A percentile compares a stretch with the other conserved stretches of the same genome.
phyloP scores from a whole-genome alignment of 139 green algal species.

The Micractinium sp. region DNA sequence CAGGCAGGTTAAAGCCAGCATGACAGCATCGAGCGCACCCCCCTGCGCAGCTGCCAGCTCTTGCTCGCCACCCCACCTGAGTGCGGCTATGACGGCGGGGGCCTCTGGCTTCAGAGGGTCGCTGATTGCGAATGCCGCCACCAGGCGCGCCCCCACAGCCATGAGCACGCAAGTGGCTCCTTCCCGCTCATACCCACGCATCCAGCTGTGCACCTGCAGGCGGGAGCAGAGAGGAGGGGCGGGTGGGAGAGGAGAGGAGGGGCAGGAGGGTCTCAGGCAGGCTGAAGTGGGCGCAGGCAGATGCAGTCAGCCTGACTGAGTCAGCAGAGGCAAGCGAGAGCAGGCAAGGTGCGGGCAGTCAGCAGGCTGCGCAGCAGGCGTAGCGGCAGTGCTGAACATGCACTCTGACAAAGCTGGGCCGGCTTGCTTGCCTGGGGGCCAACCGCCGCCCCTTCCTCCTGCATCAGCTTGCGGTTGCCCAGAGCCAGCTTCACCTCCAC shows the following conservation, averaged over 20 bases:
- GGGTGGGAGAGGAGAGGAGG: neutral
- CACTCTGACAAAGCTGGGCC: neutral
- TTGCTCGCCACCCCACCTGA: conserved; percentile 55
- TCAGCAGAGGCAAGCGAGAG: neutral
- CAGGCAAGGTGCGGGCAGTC: neutral
- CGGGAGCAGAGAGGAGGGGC: too few relatives aligned
- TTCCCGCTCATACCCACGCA: conserved; percentile 38
- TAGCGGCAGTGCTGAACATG: neutral
- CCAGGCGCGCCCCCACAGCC: conserved; percentile 56
- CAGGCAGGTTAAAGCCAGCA: too few relatives aligned
- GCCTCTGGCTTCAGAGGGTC: conserved; percentile 95
- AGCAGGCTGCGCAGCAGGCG: neutral
- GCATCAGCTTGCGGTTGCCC: conserved; percentile 82
- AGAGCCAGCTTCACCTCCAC: conserved; percentile 57
- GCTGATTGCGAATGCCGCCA: conserved; percentile 74
- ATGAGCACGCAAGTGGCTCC: conserved; percentile 80
- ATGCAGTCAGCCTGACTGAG: too few relatives aligned
- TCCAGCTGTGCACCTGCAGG: conserved; percentile 3
- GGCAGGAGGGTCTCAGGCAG: neutral
- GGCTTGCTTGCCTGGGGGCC: neutral
- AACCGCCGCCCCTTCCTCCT: conserved; percentile 60
- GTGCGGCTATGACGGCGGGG: conserved; percentile 73
- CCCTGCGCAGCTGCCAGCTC: too few relatives aligned
- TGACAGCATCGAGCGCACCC: too few relatives aligned
- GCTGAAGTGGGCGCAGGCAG: too few relatives aligned